Conservation (phyloP, 1,284 basidiomycete species). For the Coniophora puteana region DNA sequence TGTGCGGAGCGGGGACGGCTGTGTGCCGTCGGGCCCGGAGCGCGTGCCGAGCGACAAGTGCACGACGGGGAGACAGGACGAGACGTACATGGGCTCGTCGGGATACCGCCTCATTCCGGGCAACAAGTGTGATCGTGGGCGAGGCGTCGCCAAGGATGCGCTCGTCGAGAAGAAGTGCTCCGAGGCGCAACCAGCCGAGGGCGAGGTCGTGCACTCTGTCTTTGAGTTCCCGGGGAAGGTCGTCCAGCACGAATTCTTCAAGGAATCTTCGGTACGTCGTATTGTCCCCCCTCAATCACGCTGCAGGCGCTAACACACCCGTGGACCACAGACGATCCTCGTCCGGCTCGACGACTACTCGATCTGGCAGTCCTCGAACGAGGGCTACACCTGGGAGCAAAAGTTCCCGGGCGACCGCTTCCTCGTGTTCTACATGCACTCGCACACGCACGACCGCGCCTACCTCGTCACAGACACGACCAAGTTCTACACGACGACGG, state of each 20-base stretch:
- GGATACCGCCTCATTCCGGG: constrained; percentile 94
- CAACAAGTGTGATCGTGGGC: constrained; percentile 77
- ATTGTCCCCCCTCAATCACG: background rate
- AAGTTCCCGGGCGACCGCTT: constrained; percentile 61
- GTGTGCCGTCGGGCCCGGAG: constrained; percentile 83
- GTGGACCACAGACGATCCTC: constrained; percentile 67
- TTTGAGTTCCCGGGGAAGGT: constrained; percentile 65
- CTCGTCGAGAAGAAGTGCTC: constrained; percentile 73
- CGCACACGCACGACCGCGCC: constrained; percentile 75
- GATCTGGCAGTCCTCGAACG: constrained; percentile 92
- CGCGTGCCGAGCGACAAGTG: constrained; percentile 82
- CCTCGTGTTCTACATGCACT: constrained; percentile 85
- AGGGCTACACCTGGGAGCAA: constrained; percentile 89
- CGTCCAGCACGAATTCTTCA: constrained; percentile 84
- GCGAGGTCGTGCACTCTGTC: constrained; percentile 57
- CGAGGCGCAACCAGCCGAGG: constrained; percentile 71
- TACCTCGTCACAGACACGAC: constrained; percentile 80
- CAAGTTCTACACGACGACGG: constrained; percentile 78
- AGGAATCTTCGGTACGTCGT: constrained; percentile 55
- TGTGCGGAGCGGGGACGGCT: constrained; percentile 67
- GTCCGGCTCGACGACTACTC: constrained; percentile 75
- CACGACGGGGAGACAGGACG: constrained; percentile 40
- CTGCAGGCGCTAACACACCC: constrained; percentile 5
- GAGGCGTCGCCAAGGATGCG: constrained; percentile 68
- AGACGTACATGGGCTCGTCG: constrained; percentile 83